phyloP scores from a whole-genome alignment of 306 rosid species.

The Oemleria cerasiformis region DNA sequence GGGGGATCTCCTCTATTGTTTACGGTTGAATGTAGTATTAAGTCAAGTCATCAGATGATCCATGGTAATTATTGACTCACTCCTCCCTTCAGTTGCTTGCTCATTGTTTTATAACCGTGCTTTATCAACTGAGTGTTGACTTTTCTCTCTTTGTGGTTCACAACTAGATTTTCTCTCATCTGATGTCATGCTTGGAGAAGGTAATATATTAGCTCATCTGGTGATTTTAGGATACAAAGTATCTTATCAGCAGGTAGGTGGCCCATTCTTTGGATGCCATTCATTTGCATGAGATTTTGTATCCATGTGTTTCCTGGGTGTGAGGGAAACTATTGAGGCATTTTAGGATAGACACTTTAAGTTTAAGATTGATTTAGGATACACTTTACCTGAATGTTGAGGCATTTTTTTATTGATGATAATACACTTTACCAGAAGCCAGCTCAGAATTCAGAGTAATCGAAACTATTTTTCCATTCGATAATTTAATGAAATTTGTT shows the following conservation, averaged over 20 bases:
- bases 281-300: slow-evolving; percentile 16
- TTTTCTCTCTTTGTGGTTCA: slow-evolving; percentile 39
- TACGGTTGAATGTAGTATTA: slow-evolving; percentile 49
- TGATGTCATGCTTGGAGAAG: slow-evolving; percentile 93
- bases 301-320: not conserved
- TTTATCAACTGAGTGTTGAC: slow-evolving; percentile 33
- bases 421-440: not conserved
- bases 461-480: not conserved
- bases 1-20: slow-evolving; percentile 95
- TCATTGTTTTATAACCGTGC: slow-evolving; percentile 10
- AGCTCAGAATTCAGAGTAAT: not conserved
- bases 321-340: no score
- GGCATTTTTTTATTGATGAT: not conserved
- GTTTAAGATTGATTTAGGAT: not conserved
- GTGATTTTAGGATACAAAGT: slow-evolving; percentile 71
- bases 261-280: slow-evolving; percentile 21
- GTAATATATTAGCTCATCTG: slow-evolving; percentile 79
- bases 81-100: slow-evolving; percentile 17
- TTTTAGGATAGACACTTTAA: not conserved
- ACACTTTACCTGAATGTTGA: slow-evolving; percentile 1
- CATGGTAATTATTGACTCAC: slow-evolving; percentile 44
- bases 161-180: slow-evolving; percentile 77
- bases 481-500: slow-evolving; percentile 9
- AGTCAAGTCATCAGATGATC: slow-evolving; percentile 74
- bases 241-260: slow-evolving; percentile 72